These are phyloP conservation scores for Cladosporium oxysporum DNA, from an alignment of 2,329 filamentous ascomycete species.

Conservation along the genomic window DNA sequence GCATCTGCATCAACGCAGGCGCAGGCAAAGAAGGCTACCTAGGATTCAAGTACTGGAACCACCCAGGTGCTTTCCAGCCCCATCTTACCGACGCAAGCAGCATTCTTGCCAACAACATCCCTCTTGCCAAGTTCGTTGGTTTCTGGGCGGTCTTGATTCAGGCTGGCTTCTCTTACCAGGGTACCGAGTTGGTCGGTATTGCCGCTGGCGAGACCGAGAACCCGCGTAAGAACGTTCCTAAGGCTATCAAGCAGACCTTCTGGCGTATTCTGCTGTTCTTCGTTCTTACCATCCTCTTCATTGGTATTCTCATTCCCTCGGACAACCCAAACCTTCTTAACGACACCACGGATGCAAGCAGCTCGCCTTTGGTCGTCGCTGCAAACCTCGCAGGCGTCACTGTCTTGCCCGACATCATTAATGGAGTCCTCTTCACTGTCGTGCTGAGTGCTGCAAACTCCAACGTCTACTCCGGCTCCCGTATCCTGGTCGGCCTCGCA, in stretches of 20 bases:
- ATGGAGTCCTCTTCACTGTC: slow-evolving; percentile 69
- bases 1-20: slow-evolving; percentile 43
- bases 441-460: slow-evolving; percentile 71
- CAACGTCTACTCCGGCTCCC: slow-evolving; percentile 67
- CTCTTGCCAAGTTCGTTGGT: slow-evolving; percentile 43
- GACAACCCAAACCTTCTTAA: slow-evolving; percentile 41
- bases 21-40: slow-evolving; percentile 58
- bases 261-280: slow-evolving; percentile 42
- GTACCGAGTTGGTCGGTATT: slow-evolving; percentile 56
- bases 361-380: slow-evolving; percentile 68
- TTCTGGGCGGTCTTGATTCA: slow-evolving; percentile 60
- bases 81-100: slow-evolving; percentile 25
- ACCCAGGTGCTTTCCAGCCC: slow-evolving; percentile 42
- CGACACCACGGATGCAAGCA: slow-evolving; percentile 46
- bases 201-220: slow-evolving; percentile 55
- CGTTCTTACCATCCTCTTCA: slow-evolving; percentile 40
- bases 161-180: slow-evolving; percentile 59
- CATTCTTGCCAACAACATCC: slow-evolving; percentile 30
- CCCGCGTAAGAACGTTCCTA: slow-evolving; percentile 49
- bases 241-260: slow-evolving; percentile 41
- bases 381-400: slow-evolving; percentile 62
- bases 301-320: slow-evolving; percentile 39
- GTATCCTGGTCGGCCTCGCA: slow-evolving; percentile 68
- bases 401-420: slow-evolving; percentile 66
- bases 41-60: slow-evolving; percentile 56